Evolutionary conservation across 805 yeast genomes (phyloP), one percentile per base, ranked within the genome.

Genomic region (Lachancea kluyveri): DNA sequence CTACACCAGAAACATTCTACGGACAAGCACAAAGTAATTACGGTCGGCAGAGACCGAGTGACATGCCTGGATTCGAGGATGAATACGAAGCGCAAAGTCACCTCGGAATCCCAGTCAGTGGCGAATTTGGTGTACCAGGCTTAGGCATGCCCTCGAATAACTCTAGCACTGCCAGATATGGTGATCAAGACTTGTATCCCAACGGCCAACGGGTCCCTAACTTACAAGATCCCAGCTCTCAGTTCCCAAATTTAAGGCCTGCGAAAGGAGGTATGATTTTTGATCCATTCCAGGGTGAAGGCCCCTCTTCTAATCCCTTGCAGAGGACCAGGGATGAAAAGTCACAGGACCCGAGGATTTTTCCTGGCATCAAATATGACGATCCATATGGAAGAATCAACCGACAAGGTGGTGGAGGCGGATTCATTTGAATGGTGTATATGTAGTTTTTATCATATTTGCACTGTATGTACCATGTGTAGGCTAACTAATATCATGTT

Each of bases 61-160:
- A 48, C 30, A 52, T 57, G 45, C 62, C 62, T 4, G 45, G 48
- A 1, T 57, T 56, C 35, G 61, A 56, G 17, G 64, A 59, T 38
- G 62, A 58, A 24, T 54, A 54, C 30, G 49, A 57, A 21, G 32
- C 50, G n/a, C 46, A 28, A 20, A 14, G 19, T 6, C 28, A 52
- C 16, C 32, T 35, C 7, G 40, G 40, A 9, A 34, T 30, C 3
- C 36, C 38, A 6, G 31, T 23, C 9, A 31, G 37, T 15, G 40
- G 40, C 13, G 35, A 28, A 24, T 37, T 37, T 26, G 41, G 41
- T 6, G 37, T 37, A 6, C 41, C 41, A 8, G 41, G 41, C 8
- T 17, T 37, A 19, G 40, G 32, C 9, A 28, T 26, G 14, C 40
- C 29, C 16, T 17, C 15, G 15, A 22, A 13, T n/a, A 12, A 9